A percentile compares a stretch with the other conserved stretches of the same genome.
Evolutionary conservation across 2,329 filamentous ascomycete genomes (phyloP).

Genomic region (Lachnellula arida): DNA sequence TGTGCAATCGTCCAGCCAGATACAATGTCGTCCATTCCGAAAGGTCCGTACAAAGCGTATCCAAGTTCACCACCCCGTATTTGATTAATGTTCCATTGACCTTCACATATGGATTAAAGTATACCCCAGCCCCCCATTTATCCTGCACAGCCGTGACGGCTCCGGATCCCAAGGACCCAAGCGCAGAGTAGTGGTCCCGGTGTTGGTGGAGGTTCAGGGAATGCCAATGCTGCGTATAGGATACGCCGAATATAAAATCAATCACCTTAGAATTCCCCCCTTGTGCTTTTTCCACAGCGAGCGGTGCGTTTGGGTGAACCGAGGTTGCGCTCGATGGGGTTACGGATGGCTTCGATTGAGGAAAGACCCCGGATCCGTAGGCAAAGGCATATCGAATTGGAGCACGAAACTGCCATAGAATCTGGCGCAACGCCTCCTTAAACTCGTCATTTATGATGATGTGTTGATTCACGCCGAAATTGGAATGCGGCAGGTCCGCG

Average conservation of each 20-base stretch:
- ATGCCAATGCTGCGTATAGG: constrained; percentile 95
- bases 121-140: constrained; percentile 84
- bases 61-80: constrained; percentile 92
- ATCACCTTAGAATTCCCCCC: constrained; percentile 92
- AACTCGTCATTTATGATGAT: constrained; percentile 95
- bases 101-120: constrained; percentile 94
- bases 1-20: constrained; percentile 91
- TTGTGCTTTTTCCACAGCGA: constrained; percentile 78
- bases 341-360: constrained; percentile 58
- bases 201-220: constrained; percentile 86
- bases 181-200: constrained; percentile 83
- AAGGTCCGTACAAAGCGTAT: constrained; percentile 82
- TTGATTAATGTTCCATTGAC: constrained; percentile 96
- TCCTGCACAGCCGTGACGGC: constrained; percentile 84
- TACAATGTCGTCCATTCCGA: constrained; percentile 92
- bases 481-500: constrained; percentile 68
- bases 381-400: constrained; percentile 96
- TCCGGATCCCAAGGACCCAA: constrained; percentile 79
- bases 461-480: constrained; percentile 94
- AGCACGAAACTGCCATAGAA: constrained; percentile 86
- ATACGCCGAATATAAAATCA: constrained; percentile 96
- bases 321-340: constrained; percentile 50
- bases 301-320: constrained; percentile 77
- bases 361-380: constrained; percentile 94
- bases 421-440: constrained; percentile 80